A percentile compares a stretch with the other conserved stretches of the same genome.
Evolutionary conservation across 371 early-diverging fungal species (phyloP).

Genomic region (Lichtheimia ornata): DNA sequence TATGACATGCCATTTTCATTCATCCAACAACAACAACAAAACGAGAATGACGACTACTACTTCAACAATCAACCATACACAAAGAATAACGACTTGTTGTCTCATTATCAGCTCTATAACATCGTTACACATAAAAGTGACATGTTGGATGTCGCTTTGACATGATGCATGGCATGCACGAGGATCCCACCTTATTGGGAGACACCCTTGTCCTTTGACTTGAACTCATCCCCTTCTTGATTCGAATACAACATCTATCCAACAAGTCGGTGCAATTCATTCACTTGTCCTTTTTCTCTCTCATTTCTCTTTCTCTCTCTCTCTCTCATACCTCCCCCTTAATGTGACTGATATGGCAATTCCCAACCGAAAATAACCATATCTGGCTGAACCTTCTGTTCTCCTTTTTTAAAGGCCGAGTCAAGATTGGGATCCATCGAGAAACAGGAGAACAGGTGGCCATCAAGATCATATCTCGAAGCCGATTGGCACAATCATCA

Average conservation of each 20-base stretch:
- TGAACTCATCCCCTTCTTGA: too few species aligned
- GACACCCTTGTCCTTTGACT: too few species aligned
- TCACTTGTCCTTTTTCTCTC: neutral
- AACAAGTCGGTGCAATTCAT: neutral
- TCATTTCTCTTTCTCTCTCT: neutral
- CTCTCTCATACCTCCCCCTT: neutral
- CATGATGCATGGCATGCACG: neutral
- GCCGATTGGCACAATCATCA: conserved; percentile 48
- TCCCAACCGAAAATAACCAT: neutral
- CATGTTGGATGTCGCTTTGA: too few species aligned
- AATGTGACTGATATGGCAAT: conserved; percentile 3
- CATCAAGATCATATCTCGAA: conserved; percentile 83
- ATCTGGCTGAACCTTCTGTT: neutral
- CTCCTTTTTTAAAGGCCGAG: conserved; percentile 56
- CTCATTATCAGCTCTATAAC: too few species aligned
- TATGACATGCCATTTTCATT: too few species aligned
- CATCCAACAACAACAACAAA: too few species aligned
- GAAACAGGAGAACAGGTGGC: conserved; percentile 78
- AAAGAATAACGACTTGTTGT: too few species aligned
- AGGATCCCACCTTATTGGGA: neutral
- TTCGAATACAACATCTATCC: too few species aligned
- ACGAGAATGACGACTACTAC: too few species aligned
- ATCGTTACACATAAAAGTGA: too few species aligned
- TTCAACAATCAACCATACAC: too few species aligned
- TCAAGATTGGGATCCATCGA: conserved; percentile 74